phyloP scores from a whole-genome alignment of 495 filamentous ascomycete genomes.

The Tuber magnatum region DNA sequence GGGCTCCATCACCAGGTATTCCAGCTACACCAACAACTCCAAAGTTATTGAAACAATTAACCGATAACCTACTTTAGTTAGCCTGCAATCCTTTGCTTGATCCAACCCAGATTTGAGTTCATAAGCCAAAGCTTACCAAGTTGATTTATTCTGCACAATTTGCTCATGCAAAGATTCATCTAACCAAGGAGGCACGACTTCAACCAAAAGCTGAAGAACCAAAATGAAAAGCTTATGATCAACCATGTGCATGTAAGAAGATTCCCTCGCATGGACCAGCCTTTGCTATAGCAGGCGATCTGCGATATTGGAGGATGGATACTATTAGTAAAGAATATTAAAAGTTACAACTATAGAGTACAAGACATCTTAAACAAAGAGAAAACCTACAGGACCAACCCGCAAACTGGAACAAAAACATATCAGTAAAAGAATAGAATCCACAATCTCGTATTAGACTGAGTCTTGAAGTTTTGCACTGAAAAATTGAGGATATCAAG shows the following conservation, averaged over 20 bases:
- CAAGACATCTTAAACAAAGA: not conserved
- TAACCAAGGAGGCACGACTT: not conserved
- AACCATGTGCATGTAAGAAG: not conserved
- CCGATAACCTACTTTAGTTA: not conserved
- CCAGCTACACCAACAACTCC: not conserved
- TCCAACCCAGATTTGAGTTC: slow-evolving; percentile 2
- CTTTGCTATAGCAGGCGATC: not conserved
- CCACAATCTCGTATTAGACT: not conserved
- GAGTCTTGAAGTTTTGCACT: not conserved
- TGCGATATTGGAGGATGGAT: not conserved
- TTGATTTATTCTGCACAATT: not conserved
- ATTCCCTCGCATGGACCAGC: slow-evolving; percentile 3
- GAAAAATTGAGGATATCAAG: not conserved
- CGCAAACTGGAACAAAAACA: not conserved
- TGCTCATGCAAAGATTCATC: slow-evolving; percentile 7
- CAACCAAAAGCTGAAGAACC: not conserved
- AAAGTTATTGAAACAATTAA: not conserved
- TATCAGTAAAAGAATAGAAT: not conserved
- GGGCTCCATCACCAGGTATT: not conserved
- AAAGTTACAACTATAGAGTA: not conserved
- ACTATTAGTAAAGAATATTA: not conserved
- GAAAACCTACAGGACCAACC: not conserved
- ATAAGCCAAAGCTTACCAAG: slow-evolving; percentile 1
- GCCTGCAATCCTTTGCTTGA: not conserved
- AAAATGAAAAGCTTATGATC: not conserved